Base-by-base conservation (phyloP, 345 rosid genomes). In the Cardamine occulta region DNA sequence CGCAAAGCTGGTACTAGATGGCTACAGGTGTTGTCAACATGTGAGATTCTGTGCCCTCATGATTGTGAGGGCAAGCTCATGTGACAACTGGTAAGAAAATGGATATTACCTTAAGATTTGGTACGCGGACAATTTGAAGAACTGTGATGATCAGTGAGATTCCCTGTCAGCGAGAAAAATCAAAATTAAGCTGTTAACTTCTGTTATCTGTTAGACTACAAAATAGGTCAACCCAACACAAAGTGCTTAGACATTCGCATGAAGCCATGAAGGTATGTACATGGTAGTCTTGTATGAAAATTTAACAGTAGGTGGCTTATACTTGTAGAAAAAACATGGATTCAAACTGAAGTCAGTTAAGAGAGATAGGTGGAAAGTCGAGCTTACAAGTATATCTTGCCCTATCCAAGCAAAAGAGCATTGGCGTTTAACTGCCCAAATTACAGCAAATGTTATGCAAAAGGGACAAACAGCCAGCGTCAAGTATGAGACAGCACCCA, bases 311-410 rank as follows among this genome's bases (percentile, higher is more conserved):
- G 14, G 32, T 56, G 28, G n/a, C 42, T 8, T 60, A 49, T 12
- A 72, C 13, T 18, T 15, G 17, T 21, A 9, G 31, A 42, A n/a
- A n/a, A 74, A 49, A 37, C 40, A 65, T 59, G 63, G 47, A 75
- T 56, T 76, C 40, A 31, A 24, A 54, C 5, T 53, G 4, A 63
- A 70, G 39, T 53, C 14, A 32, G 51, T 34, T 32, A 63, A 78
- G 51, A 23, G 12, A 53, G 34, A 55, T 13, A 47, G 32, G 13
- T 52, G 31, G 58, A 62, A 66, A 48, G 63, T 51, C 59, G 5
- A 73, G 79, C 96, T 92, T 86, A 95, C 97, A 83, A 95, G 99
- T 79, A 95, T 87, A 82, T 95, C 97, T 95, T 95, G 97, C 68
- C 97, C 99, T 79, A 95, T 95, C 97, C 97, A 95, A 78, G 99